Conservation (phyloP, 352 stramenopile genomes). For the Pythium periplocum region DNA sequence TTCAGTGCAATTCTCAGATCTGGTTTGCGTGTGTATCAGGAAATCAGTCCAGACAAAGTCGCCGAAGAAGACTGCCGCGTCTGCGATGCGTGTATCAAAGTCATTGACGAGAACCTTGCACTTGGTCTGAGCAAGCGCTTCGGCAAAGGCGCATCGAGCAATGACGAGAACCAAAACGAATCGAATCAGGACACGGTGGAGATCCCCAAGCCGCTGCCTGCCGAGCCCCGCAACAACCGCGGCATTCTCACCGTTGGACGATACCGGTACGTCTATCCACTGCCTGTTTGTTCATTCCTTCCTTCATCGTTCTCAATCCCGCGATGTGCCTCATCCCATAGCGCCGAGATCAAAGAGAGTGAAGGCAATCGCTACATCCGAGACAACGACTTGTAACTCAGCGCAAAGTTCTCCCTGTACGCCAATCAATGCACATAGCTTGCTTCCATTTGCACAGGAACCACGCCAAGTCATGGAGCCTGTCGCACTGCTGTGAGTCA, state of each 20-base stretch:
- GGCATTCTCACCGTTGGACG: slow-evolving; percentile 74
- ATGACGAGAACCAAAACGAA: slow-evolving; percentile 30
- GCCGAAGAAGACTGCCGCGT: slow-evolving; percentile 68
- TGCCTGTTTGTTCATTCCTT: not conserved
- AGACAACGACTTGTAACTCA: slow-evolving; percentile 65
- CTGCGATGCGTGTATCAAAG: slow-evolving; percentile 77
- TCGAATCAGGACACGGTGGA: slow-evolving; percentile 21
- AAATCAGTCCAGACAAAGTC: slow-evolving; percentile 53
- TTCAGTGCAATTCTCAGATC: too few relatives aligned
- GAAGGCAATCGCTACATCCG: slow-evolving; percentile 87
- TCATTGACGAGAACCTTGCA: slow-evolving; percentile 82
- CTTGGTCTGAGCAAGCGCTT: slow-evolving; percentile 72
- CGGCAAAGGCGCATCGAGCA: slow-evolving; percentile 30
- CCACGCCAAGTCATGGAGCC: too few relatives aligned
- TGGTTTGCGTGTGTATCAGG: slow-evolving; percentile 20
- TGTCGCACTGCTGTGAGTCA: too few relatives aligned
- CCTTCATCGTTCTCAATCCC: not conserved
- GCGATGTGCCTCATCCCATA: slow-evolving; percentile 13
- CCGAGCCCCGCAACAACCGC: slow-evolving; percentile 52
- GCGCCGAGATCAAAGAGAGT: slow-evolving; percentile 86
- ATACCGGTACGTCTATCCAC: slow-evolving; percentile 50
- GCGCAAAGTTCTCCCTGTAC: too few relatives aligned
- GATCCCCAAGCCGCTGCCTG: slow-evolving; percentile 22
- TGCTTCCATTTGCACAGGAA: too few relatives aligned
- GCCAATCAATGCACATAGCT: too few relatives aligned